Conservation (phyloP, 1,139 yeast species). For the Kodamaea alishanica region DNA sequence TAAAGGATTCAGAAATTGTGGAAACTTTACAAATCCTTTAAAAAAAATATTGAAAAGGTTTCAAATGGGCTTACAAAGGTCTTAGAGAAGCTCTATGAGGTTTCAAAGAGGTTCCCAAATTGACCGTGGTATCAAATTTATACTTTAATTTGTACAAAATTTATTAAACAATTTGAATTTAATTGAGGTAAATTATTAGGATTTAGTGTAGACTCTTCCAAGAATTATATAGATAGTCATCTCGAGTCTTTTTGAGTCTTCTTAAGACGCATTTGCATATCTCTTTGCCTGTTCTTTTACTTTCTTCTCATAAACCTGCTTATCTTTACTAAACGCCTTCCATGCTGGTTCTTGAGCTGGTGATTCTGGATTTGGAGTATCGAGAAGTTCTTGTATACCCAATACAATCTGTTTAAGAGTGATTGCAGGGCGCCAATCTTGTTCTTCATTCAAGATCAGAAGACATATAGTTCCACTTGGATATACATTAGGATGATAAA, state of each 20-base stretch:
- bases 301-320: constrained; percentile 64
- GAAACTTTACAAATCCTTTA: background rate
- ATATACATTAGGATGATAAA: constrained; percentile 94
- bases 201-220: background rate
- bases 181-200: too few species aligned
- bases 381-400: constrained; percentile 89
- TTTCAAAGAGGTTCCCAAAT: too few species aligned
- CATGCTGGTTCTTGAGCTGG: constrained; percentile 99
- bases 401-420: constrained; percentile 84
- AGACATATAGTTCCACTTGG: constrained; percentile 96
- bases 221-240: background rate
- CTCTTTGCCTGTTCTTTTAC: constrained; percentile 79
- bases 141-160: background rate
- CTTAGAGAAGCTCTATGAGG: too few species aligned
- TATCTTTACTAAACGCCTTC: constrained; percentile 73
- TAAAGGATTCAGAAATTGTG: constrained; percentile 25
- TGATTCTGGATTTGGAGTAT: constrained; percentile 87
- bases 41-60: background rate
- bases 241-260: background rate
- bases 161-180: too few species aligned
- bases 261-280: constrained; percentile 41
- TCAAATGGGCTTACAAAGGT: too few species aligned
- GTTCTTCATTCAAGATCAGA: constrained; percentile 88
- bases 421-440: constrained; percentile 98
- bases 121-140: background rate